Evolutionary conservation across 495 filamentous ascomycete species (phyloP).

Genomic region (Rostrohypoxylon terebratum): DNA sequence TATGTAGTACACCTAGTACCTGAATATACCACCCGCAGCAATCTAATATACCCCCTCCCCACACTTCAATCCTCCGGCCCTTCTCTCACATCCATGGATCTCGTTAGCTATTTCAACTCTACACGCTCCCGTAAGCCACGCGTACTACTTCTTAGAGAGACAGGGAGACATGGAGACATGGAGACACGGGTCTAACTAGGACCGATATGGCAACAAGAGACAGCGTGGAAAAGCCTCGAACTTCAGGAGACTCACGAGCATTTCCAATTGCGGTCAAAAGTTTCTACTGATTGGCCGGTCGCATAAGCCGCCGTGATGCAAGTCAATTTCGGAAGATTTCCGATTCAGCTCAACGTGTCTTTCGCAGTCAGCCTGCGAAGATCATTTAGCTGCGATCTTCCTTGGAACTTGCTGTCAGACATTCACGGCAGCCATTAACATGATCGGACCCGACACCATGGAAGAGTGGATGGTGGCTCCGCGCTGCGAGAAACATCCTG

Average conservation of each 20-base stretch:
- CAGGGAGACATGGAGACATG: not conserved
- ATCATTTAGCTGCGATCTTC: slow-evolving; percentile 38
- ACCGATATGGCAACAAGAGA: slow-evolving; percentile 14
- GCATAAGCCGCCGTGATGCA: slow-evolving; percentile 43
- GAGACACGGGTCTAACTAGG: slow-evolving; percentile 22
- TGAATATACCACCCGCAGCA: slow-evolving; percentile 1
- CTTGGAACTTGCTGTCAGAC: slow-evolving; percentile 41
- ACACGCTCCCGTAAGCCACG: slow-evolving; percentile 1
- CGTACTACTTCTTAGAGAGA: not conserved
- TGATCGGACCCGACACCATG: slow-evolving; percentile 50
- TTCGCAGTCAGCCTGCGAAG: slow-evolving; percentile 29
- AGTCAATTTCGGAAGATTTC: slow-evolving; percentile 46
- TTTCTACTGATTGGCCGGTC: slow-evolving; percentile 46
- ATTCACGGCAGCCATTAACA: slow-evolving; percentile 33
- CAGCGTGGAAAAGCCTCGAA: slow-evolving; percentile 15
- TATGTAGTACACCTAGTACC: not conserved
- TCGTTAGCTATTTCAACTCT: slow-evolving; percentile 8
- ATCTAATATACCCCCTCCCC: slow-evolving; percentile 28
- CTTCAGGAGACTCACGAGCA: slow-evolving; percentile 7
- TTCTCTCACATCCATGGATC: slow-evolving; percentile 1
- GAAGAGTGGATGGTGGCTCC: slow-evolving; percentile 33
- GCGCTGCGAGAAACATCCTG: slow-evolving; percentile 14
- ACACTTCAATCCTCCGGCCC: slow-evolving; percentile 17
- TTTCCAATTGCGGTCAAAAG: slow-evolving; percentile 47
- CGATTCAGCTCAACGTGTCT: slow-evolving; percentile 36